A percentile compares a stretch with the other conserved stretches of the same genome.
phyloP scores from a whole-genome alignment of 2,329 filamentous ascomycete genomes.

The Alternaria novae-zelandiae region DNA sequence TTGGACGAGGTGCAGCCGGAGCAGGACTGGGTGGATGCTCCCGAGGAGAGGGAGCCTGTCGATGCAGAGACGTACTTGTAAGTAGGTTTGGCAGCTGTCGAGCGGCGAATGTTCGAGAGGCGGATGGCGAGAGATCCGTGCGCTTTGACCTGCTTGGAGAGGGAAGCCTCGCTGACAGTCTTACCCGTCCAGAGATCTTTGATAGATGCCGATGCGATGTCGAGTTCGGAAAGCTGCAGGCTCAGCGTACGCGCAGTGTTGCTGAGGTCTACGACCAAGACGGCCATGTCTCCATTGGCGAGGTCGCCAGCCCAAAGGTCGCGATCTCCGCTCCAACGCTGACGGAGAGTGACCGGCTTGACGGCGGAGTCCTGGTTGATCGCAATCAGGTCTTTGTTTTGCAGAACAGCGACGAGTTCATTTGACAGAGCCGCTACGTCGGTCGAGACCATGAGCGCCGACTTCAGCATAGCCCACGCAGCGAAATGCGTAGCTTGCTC shows the following conservation, averaged over 20 bases:
- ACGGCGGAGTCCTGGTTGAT: slow-evolving; percentile 29
- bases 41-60: slow-evolving; percentile 19
- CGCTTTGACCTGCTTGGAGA: slow-evolving; percentile 26
- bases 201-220: slow-evolving; percentile 22
- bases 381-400: slow-evolving; percentile 28
- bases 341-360: slow-evolving; percentile 25
- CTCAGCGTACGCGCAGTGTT: slow-evolving; percentile 19
- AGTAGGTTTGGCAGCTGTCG: slow-evolving; percentile 7
- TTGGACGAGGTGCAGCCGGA: slow-evolving; percentile 24
- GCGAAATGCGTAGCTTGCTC: slow-evolving; percentile 32
- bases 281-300: slow-evolving; percentile 26
- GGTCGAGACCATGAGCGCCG: slow-evolving; percentile 28
- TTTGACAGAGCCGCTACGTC: slow-evolving; percentile 18
- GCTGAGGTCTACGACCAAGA: slow-evolving; percentile 25
- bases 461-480: slow-evolving; percentile 30
- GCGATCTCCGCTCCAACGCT: slow-evolving; percentile 24
- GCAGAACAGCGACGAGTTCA: slow-evolving; percentile 19
- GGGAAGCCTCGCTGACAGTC: slow-evolving; percentile 11
- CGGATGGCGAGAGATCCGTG: slow-evolving; percentile 23
- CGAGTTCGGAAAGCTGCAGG: slow-evolving; percentile 19
- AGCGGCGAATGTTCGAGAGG: slow-evolving; percentile 23
- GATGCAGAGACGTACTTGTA: slow-evolving; percentile 25
- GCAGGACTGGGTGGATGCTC: slow-evolving; percentile 20
- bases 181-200: slow-evolving; percentile 26
- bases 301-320: slow-evolving; percentile 28